Evolutionary conservation across 2,329 filamentous ascomycete species (phyloP).

Genomic region (Colletotrichum limetticola): DNA sequence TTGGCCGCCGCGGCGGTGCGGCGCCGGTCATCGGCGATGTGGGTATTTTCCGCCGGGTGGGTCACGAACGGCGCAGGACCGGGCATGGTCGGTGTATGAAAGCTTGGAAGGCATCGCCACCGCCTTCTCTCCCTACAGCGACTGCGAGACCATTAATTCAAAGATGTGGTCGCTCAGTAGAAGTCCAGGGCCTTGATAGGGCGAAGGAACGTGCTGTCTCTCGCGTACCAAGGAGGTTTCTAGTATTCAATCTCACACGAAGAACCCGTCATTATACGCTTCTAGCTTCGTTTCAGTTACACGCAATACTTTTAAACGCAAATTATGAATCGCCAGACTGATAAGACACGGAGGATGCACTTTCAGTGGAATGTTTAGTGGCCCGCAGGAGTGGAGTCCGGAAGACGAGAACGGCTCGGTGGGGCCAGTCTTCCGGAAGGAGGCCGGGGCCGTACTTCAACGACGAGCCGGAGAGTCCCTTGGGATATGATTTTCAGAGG

Average conservation of each 20-base stretch:
- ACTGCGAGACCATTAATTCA: rapidly evolving
- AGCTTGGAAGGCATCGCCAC: background rate
- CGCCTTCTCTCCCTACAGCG: too few relatives aligned
- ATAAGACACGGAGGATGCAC: background rate
- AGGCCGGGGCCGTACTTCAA: background rate
- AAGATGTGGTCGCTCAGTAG: too few relatives aligned
- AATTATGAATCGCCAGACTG: rapidly evolving
- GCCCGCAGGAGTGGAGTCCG: background rate
- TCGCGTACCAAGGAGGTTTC: background rate
- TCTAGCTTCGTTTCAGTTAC: background rate
- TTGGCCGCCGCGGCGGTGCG: background rate
- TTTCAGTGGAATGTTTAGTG: background rate
- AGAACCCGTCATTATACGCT: background rate
- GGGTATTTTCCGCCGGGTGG: background rate
- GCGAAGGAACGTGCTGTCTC: background rate
- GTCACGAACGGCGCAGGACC: background rate
- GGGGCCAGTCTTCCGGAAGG: background rate
- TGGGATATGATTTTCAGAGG: background rate
- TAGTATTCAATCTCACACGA: background rate
- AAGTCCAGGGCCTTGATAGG: too few relatives aligned
- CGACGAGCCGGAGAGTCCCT: background rate
- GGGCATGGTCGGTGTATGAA: background rate
- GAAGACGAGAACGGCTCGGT: background rate
- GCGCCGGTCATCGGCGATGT: background rate
- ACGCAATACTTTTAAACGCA: background rate